Evolutionary conservation across 768 basidiomycete species (phyloP), one percentile per base, ranked within the genome.

Genomic region (Serendipita sp.): DNA sequence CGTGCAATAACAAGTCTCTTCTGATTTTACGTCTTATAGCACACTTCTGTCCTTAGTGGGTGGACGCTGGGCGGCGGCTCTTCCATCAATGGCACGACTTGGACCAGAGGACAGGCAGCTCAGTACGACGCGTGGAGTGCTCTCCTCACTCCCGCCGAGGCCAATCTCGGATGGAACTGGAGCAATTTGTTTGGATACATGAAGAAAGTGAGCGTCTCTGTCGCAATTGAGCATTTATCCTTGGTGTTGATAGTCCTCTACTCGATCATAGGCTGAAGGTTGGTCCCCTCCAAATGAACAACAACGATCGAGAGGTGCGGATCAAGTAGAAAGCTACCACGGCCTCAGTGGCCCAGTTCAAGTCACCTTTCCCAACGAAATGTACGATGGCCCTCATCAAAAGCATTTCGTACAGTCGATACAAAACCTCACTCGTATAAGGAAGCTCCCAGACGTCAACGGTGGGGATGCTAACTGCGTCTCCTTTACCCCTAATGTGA

Each of bases 311-410:
- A 66, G 71, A 53, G 74, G 75, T 64, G 69, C 72, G 23, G 66
- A 67, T 31, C 78, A 69, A 5, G 74, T 80, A 63, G 70, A 73
- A 0, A 72, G 73, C 3, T 82, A 79, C 66, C 82, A 84, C 67
- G 82, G 81, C 4, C 76, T 73, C 18, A 62, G 71, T 1, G 83
- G 83, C 0, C 82, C 82, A 1, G 76, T 84, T 0, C 79, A 81
- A 66, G 79, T 80, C 77, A 11, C 77, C 76, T 69, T 69, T 66
- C 69, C 72, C 8, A 66, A 68, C 23, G 62, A 37, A 3, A 83
- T 83, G 79, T 82, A 80, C 66, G 80, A 80, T 11, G 81, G 80
- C 2, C 79, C 81, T 3, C 79, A 81, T 50, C 81, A 82, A 65
- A 64, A 71, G 2, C 74, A 69, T n/a, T 83, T 83, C 68, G 70